Percentiles rank a stretch among this genome's conserved stretches.
Evolutionary conservation across 2,329 filamentous ascomycete species (phyloP).

Genomic region (Pseudocercospora musae): DNA sequence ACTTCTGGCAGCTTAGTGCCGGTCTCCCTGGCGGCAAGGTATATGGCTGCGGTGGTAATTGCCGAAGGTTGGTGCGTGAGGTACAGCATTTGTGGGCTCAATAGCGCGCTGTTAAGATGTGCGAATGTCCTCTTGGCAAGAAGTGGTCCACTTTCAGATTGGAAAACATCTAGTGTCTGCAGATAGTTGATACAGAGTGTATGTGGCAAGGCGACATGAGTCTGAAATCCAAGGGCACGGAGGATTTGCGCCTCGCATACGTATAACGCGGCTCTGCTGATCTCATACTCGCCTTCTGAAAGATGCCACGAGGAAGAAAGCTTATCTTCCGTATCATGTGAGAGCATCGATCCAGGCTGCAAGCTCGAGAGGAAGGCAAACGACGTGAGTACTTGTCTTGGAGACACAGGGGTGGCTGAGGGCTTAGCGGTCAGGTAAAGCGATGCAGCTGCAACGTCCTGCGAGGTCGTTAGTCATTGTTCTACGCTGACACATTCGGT

Average conservation of each 20-base stretch:
- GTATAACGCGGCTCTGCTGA: constrained; percentile 63
- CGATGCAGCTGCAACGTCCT: constrained; percentile 78
- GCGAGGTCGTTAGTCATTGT: constrained; percentile 17
- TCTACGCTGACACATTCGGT: background rate
- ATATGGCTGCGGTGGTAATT: constrained; percentile 83
- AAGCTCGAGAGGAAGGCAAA: constrained; percentile 75
- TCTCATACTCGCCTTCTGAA: constrained; percentile 68
- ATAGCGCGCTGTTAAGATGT: constrained; percentile 79
- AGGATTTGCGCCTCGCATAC: constrained; percentile 75
- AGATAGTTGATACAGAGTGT: constrained; percentile 86
- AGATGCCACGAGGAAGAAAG: constrained; percentile 51
- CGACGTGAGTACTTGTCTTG: constrained; percentile 78
- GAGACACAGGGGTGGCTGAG: constrained; percentile 69
- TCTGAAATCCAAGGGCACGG: constrained; percentile 73
- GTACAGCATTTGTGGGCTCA: constrained; percentile 86
- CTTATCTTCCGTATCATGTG: constrained; percentile 7
- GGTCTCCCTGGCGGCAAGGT: constrained; percentile 76
- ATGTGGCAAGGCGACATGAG: constrained; percentile 81
- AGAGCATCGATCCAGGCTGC: constrained; percentile 50
- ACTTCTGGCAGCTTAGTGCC: constrained; percentile 74
- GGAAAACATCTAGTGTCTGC: constrained; percentile 74
- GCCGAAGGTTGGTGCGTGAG: constrained; percentile 86
- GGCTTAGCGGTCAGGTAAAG: constrained; percentile 82
- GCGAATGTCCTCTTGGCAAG: constrained; percentile 66
- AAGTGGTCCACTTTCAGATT: constrained; percentile 41